Conservation (phyloP, 768 basidiomycete genomes). For the Serpula lacrymans region DNA sequence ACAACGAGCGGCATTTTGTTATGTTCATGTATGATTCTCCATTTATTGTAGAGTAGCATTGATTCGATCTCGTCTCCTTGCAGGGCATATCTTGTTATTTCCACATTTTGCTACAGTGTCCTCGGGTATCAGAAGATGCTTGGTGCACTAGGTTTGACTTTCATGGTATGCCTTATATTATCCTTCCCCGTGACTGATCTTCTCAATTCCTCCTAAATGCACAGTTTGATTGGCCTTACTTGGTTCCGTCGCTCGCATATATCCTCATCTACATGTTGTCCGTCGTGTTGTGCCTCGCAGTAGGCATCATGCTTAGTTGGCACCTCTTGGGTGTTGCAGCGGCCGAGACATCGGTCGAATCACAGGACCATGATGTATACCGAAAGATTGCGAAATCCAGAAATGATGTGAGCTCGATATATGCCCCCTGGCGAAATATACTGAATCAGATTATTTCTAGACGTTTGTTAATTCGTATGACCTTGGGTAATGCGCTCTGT, state of each 20-base stretch:
- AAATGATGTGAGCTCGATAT: slow-evolving; percentile 64
- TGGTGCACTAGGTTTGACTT: slow-evolving; percentile 54
- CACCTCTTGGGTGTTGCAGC: slow-evolving; percentile 67
- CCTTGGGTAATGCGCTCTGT: slow-evolving; percentile 59
- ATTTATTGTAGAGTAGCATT: not conserved
- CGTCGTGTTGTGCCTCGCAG: slow-evolving; percentile 69
- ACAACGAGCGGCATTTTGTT: slow-evolving; percentile 95
- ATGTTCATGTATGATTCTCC: slow-evolving; percentile 75
- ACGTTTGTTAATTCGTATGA: slow-evolving; percentile 90
- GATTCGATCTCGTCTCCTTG: not conserved
- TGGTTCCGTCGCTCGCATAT: slow-evolving; percentile 65
- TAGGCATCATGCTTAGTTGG: slow-evolving; percentile 68
- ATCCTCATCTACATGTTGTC: slow-evolving; percentile 75
- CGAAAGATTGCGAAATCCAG: slow-evolving; percentile 61
- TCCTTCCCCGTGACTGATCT: not conserved
- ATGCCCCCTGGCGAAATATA: not conserved
- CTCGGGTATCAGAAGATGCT: slow-evolving; percentile 65
- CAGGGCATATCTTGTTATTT: slow-evolving; percentile 79
- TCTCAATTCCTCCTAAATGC: slow-evolving; percentile 1
- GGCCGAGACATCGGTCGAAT: slow-evolving; percentile 89
- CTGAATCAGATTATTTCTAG: slow-evolving; percentile 30
- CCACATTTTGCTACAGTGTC: slow-evolving; percentile 55
- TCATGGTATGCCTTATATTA: slow-evolving; percentile 30
- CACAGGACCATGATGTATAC: slow-evolving; percentile 83
- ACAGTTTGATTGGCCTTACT: slow-evolving; percentile 51